A percentile compares a stretch with the other conserved stretches of the same genome.
These are phyloP conservation scores for Starmerella potacharoeniae DNA, from an alignment of 805 yeast genomes.

Conservation along the genomic window DNA sequence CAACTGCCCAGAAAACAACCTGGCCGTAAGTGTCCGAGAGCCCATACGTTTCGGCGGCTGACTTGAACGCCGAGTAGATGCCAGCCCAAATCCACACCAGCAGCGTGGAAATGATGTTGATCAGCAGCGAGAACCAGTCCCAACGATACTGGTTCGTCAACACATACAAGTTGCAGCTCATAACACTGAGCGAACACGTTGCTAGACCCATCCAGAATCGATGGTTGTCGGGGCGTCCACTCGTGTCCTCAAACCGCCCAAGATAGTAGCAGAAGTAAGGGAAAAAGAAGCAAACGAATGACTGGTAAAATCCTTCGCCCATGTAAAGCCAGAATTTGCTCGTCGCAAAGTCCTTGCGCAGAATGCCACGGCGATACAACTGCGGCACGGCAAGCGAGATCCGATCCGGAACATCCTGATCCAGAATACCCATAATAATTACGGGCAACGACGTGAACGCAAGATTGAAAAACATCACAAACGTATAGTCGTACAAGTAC, in stretches of 20 bases:
- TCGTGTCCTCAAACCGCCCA: constrained; percentile 29
- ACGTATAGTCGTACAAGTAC: constrained; percentile 67
- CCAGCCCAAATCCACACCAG: constrained; percentile 68
- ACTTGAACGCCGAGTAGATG: constrained; percentile 51
- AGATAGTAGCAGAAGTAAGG: constrained; percentile 48
- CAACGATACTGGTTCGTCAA: constrained; percentile 60
- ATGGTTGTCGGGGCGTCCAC: constrained; percentile 33
- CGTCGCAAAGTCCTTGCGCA: constrained; percentile 54
- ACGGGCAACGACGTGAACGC: constrained; percentile 77
- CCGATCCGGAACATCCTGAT: constrained; percentile 63
- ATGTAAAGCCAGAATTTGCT: constrained; percentile 51
- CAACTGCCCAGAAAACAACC: constrained; percentile 52
- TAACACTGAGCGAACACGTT: constrained; percentile 50
- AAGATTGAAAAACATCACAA: constrained; percentile 66
- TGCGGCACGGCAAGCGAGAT: constrained; percentile 62
- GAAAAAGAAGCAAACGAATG: constrained; percentile 56
- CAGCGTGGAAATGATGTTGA: constrained; percentile 45
- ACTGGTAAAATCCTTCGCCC: constrained; percentile 66
- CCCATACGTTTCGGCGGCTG: constrained; percentile 49
- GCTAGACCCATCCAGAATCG: constrained; percentile 64
- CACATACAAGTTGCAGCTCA: constrained; percentile 56
- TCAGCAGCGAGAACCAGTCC: constrained; percentile 58
- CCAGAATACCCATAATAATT: constrained; percentile 59
- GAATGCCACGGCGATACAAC: constrained; percentile 56
- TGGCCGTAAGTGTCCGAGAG: constrained; percentile 51